Evolutionary conservation across 805 yeast species (phyloP).

Genomic region (Barnettozyma sp.): DNA sequence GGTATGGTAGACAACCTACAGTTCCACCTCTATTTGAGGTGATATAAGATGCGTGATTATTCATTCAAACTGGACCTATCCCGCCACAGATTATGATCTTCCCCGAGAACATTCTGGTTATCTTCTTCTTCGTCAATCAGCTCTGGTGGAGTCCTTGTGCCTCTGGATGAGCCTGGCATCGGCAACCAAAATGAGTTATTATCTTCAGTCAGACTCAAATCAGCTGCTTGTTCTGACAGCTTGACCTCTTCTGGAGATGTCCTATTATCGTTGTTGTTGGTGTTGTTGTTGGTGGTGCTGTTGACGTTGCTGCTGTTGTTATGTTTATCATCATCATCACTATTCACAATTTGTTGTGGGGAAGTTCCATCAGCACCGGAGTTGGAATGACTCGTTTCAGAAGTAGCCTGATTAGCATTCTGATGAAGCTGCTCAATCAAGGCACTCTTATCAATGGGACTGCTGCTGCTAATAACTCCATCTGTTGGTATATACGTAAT

Average conservation of each 20-base stretch:
- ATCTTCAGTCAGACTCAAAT: conserved; percentile 13
- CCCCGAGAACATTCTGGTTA: not conserved
- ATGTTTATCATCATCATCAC: not conserved
- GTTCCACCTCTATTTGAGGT: too few relatives aligned
- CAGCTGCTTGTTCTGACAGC: not conserved
- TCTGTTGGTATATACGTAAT: conserved; percentile 12
- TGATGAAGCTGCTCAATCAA: conserved; percentile 6
- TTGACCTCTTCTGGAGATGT: not conserved
- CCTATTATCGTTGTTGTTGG: not conserved
- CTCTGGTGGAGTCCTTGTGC: conserved; percentile 2
- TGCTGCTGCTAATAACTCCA: conserved; percentile 17
- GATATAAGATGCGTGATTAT: too few relatives aligned
- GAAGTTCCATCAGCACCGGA: too few relatives aligned
- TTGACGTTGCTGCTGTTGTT: conserved; percentile 4
- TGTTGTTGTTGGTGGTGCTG: too few relatives aligned
- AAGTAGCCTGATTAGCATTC: not conserved
- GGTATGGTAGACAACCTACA: too few relatives aligned
- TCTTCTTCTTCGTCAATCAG: conserved; percentile 7
- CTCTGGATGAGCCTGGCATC: conserved; percentile 25
- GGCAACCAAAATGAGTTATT: conserved; percentile 52
- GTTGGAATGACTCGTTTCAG: not conserved
- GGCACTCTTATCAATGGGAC: conserved; percentile 14
- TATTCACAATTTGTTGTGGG: too few relatives aligned
- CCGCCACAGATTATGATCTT: conserved; percentile 3
- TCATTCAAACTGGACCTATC: not conserved